Evolutionary conservation across 2,329 filamentous ascomycete species (phyloP).

Genomic region (Fusarium caatingaense): DNA sequence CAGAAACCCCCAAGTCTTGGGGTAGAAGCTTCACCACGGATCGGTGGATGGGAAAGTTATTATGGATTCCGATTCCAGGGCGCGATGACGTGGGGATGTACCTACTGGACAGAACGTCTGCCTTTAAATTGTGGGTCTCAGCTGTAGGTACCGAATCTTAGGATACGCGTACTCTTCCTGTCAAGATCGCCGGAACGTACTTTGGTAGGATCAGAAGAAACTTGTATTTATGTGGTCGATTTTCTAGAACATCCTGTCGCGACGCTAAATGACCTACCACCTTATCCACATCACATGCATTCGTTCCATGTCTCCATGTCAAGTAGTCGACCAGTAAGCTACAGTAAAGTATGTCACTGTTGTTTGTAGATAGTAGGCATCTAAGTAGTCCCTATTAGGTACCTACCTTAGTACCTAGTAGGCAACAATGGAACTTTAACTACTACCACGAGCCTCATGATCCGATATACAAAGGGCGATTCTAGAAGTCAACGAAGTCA

Average conservation of each 20-base stretch:
- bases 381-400: background rate
- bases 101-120: slow-evolving; percentile 11
- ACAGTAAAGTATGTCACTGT: background rate
- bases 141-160: slow-evolving; percentile 2
- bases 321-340: slow-evolving; percentile 5
- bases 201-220: background rate
- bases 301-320: slow-evolving; percentile 1
- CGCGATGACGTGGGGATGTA: slow-evolving; percentile 36
- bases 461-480: background rate
- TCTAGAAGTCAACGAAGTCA: background rate
- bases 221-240: background rate
- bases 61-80: slow-evolving; percentile 25
- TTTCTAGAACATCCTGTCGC: slow-evolving; percentile 21
- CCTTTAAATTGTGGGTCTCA: slow-evolving; percentile 33
- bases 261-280: background rate
- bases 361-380: background rate
- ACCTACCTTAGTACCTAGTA: too few relatives aligned
- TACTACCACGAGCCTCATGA: background rate
- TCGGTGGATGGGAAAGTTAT: slow-evolving; percentile 1
- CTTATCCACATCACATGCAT: slow-evolving; percentile 26
- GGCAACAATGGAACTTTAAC: background rate
- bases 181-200: background rate
- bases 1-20: background rate
- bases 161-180: background rate
- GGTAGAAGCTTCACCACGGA: slow-evolving; percentile 11